Base-by-base conservation (phyloP, 2,329 filamentous ascomycete species). In the Xylariaceae sp. region DNA sequence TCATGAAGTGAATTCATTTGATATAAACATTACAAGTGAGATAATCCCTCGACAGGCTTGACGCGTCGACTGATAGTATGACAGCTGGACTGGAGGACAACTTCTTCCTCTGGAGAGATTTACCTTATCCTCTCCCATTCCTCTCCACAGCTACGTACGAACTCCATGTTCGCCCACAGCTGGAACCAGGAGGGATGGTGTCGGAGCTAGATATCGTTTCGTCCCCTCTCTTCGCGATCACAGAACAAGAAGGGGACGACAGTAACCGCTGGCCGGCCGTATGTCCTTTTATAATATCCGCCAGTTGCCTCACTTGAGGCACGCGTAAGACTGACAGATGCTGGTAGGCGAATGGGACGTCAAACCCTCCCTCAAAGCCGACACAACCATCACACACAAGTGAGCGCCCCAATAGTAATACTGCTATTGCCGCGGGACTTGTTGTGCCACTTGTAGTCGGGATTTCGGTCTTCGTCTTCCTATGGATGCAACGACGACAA, bases 401-500 rank as follows among this genome's bases (percentile, higher is more conserved):
- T 8, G 43, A 27, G 13, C 52, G 52, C 16, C 52, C 59, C 3
- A 60, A 58, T 23, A 63, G 55, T 15, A 62, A 57, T 36, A 58
- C 63, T 3, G 62, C 63, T 7, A 64, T 67, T 32, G 63, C 61
- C 10, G 61, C 63, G 15, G 62, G 64, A 2, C 32, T 67, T 3
- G 53, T 63, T n/a, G 62, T 66, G 23, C 63, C 64, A 4, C 35
- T 65, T 3, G 53, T 65, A n/a, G 62, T 65, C 15, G 58, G 60
- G 26, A 35, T 65, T 3, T 55, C 62, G 3, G 45, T 62, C 18
- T 55, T 58, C 20, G 56, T 57, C 2, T 64, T 65, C 36, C 32
- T 65, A 4, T 61, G 53, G 54, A 53, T 59, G 51, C 57, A 58
- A 46, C 55, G 55, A 36, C 58, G 64, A 15, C 64, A 60, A 37